Conservation (phyloP, 495 filamentous ascomycete species). For the Monascus purpureus region DNA sequence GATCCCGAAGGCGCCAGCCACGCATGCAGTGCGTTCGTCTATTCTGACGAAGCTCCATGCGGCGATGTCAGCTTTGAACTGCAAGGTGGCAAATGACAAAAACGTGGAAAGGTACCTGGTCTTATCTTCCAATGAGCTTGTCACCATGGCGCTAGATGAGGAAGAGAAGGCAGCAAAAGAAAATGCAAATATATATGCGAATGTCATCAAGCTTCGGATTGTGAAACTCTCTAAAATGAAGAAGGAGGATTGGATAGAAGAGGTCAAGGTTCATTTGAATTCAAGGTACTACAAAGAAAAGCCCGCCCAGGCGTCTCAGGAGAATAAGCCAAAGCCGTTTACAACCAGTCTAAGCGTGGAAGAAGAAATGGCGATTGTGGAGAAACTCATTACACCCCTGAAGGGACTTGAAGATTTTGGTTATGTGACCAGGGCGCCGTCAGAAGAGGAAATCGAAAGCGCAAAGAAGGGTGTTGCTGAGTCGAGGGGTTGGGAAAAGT, state of each 20-base stretch:
- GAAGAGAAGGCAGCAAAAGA: slow-evolving; percentile 65
- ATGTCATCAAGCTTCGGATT: slow-evolving; percentile 69
- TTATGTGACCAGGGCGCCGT: slow-evolving; percentile 56
- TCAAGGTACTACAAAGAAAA: slow-evolving; percentile 28
- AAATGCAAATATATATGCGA: slow-evolving; percentile 56
- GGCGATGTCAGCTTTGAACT: slow-evolving; percentile 58
- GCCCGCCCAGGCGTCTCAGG: slow-evolving; percentile 6
- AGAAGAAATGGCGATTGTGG: slow-evolving; percentile 55
- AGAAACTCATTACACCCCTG: slow-evolving; percentile 44
- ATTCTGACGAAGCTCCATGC: slow-evolving; percentile 62
- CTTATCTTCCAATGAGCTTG: slow-evolving; percentile 54
- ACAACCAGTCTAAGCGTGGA: slow-evolving; percentile 50
- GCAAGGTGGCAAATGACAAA: slow-evolving; percentile 22
- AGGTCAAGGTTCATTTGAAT: slow-evolving; percentile 27
- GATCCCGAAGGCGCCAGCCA: slow-evolving; percentile 54
- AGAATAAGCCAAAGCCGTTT: slow-evolving; percentile 22
- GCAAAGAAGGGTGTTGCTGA: slow-evolving; percentile 50
- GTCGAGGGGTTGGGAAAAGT: slow-evolving; percentile 66
- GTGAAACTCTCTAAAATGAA: slow-evolving; percentile 58
- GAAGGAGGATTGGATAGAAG: slow-evolving; percentile 46
- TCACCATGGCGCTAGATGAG: slow-evolving; percentile 66
- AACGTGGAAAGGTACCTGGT: slow-evolving; percentile 41
- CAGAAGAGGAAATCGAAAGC: slow-evolving; percentile 41
- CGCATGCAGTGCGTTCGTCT: slow-evolving; percentile 50
- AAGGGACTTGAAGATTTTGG: slow-evolving; percentile 47